These are phyloP conservation scores for Codiaeum variegatum DNA, from an alignment of 441 rosid genomes.

Conservation along the genomic window DNA sequence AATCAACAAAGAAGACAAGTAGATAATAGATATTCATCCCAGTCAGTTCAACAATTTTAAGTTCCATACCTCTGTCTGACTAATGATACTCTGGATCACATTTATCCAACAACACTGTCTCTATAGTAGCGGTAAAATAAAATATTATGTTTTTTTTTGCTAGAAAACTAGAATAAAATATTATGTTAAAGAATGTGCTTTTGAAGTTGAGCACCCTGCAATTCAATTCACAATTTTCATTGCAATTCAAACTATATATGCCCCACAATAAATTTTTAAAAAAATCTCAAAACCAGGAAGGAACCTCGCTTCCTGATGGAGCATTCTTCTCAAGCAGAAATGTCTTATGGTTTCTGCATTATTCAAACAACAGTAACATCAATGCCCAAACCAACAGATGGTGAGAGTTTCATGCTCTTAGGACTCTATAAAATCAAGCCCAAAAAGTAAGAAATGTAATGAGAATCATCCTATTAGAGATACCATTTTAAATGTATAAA, in stretches of 20 bases:
- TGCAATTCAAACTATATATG: too few relatives aligned
- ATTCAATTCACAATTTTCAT: too few relatives aligned
- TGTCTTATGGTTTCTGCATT: constrained; percentile 62
- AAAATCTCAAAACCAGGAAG: background rate
- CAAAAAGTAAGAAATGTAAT: background rate
- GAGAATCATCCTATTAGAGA: background rate
- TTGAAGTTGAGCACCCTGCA: too few relatives aligned
- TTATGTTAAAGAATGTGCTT: too few relatives aligned
- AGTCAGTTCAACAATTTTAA: background rate
- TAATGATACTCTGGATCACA: too few relatives aligned
- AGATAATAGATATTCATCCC: background rate
- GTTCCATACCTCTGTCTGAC: too few relatives aligned
- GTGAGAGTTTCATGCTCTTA: constrained; percentile 19
- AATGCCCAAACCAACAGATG: constrained; percentile 23
- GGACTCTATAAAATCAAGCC: constrained; percentile 20
- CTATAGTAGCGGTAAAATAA: too few relatives aligned
- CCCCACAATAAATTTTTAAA: background rate
- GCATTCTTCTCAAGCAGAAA: constrained; percentile 66
- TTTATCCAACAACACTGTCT: too few relatives aligned
- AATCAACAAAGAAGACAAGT: background rate
- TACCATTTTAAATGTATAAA: background rate
- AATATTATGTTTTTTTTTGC: too few relatives aligned
- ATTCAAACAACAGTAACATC: constrained; percentile 23
- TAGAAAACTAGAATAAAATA: too few relatives aligned
- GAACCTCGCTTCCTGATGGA: constrained; percentile 63